These are phyloP conservation scores for Acanthamoeba divionensis DNA, from an alignment of 208 protist genomes.

Conservation along the genomic window DNA sequence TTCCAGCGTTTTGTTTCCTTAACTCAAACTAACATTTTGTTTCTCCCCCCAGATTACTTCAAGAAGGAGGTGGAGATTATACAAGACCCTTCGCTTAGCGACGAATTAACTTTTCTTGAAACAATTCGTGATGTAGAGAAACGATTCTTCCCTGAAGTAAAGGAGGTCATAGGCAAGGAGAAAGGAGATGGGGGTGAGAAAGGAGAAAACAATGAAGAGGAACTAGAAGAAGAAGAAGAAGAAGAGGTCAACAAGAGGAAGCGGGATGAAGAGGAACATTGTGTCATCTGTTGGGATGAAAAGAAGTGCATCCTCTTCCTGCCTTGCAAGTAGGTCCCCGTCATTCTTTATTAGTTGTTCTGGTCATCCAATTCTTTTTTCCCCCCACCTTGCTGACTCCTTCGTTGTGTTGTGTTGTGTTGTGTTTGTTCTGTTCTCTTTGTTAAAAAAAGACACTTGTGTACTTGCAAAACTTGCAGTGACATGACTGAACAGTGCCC, in stretches of 20 bases:
- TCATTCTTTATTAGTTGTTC: no score
- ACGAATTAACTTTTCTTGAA: conserved; percentile 9
- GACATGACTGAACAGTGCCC: conserved; percentile 2
- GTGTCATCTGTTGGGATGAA: conserved; percentile 7
- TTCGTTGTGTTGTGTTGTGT: no score
- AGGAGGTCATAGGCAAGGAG: neutral
- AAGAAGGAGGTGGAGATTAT: conserved; percentile 36
- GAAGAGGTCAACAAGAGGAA: neutral
- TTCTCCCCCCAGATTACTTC: neutral
- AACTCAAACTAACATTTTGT: neutral
- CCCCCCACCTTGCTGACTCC: no score
- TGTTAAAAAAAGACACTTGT: no score
- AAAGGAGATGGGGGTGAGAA: neutral
- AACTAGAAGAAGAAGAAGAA: no score
- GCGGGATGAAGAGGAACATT: neutral
- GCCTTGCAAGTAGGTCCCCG: no score
- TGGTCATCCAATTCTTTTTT: no score
- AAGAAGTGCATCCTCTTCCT: conserved; percentile 34
- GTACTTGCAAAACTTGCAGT: conserved; percentile 9
- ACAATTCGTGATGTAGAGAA: neutral
- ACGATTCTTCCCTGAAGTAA: neutral
- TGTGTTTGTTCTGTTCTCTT: no score
- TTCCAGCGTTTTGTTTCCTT: neutral
- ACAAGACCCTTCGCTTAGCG: neutral
- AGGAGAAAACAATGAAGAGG: no score